Percentiles rank a stretch among this genome's conserved stretches.
These are phyloP conservation scores for Ogataea allantospora DNA, from an alignment of 805 yeast species.

Conservation along the genomic window DNA sequence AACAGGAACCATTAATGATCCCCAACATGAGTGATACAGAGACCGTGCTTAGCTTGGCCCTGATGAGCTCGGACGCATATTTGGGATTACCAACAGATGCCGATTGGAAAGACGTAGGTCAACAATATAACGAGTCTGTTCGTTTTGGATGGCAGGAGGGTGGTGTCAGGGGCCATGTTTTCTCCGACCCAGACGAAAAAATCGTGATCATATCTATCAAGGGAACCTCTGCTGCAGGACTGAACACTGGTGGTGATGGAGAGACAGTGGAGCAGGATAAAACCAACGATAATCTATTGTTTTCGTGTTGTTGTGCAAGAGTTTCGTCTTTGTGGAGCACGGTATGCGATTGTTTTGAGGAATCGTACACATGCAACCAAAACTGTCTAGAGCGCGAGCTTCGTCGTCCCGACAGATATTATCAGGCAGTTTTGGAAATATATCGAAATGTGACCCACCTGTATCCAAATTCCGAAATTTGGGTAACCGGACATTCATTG, in stretches of 20 bases:
- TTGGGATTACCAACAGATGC: slow-evolving; percentile 72
- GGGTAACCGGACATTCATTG: slow-evolving; percentile 94
- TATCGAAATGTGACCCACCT: slow-evolving; percentile 65
- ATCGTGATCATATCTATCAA: slow-evolving; percentile 77
- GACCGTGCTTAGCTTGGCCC: slow-evolving; percentile 72
- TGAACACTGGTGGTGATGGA: slow-evolving; percentile 43
- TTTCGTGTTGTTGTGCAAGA: slow-evolving; percentile 95
- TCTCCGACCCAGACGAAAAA: slow-evolving; percentile 54
- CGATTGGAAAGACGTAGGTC: slow-evolving; percentile 73
- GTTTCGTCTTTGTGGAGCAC: slow-evolving; percentile 90
- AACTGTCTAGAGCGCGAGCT: slow-evolving; percentile 79
- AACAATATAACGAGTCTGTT: slow-evolving; percentile 47
- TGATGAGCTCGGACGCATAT: slow-evolving; percentile 89
- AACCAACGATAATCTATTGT: slow-evolving; percentile 80
- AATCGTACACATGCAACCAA: slow-evolving; percentile 84
- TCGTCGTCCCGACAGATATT: slow-evolving; percentile 73
- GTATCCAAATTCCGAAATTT: slow-evolving; percentile 72
- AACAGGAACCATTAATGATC: slow-evolving; percentile 45
- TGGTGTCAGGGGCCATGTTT: slow-evolving; percentile 90
- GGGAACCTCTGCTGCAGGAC: slow-evolving; percentile 86
- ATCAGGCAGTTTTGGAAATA: slow-evolving; percentile 72
- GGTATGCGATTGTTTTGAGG: slow-evolving; percentile 89
- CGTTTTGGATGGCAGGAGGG: slow-evolving; percentile 84
- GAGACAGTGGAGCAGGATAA: slow-evolving; percentile 84
- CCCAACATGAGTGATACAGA: slow-evolving; percentile 78